Conservation (phyloP, 768 basidiomycete genomes). For the Russula ochroleuca region DNA sequence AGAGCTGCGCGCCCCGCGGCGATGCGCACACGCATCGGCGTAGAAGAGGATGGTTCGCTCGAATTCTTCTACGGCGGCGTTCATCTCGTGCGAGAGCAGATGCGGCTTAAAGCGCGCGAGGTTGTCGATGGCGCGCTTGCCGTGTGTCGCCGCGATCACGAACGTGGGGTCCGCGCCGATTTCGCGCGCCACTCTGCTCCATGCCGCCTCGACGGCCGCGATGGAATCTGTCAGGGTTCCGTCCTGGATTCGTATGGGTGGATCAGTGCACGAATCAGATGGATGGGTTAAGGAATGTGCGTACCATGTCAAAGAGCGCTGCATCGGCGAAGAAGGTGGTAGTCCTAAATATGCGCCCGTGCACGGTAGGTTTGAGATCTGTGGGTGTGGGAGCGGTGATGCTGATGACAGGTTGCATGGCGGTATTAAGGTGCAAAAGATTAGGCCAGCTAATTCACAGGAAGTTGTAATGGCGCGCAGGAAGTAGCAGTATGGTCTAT, state of each 20-base stretch:
- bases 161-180: conserved; percentile 62
- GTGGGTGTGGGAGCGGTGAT: conserved; percentile 15
- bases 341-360: conserved; percentile 13
- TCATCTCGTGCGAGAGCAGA: conserved; percentile 53
- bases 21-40: conserved; percentile 51
- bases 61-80: conserved; percentile 53
- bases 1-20: conserved; percentile 40
- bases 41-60: conserved; percentile 63
- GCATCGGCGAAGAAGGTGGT: conserved; percentile 49
- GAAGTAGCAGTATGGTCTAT: neutral
- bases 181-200: conserved; percentile 50
- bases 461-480: neutral
- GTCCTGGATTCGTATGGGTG: conserved; percentile 40
- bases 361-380: neutral
- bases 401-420: conserved; percentile 15
- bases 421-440: neutral
- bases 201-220: conserved; percentile 63
- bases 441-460: conserved; percentile 16
- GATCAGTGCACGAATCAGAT: neutral
- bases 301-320: conserved; percentile 65
- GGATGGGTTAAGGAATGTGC: neutral
- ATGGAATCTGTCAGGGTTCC: conserved; percentile 74
- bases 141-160: conserved; percentile 73
- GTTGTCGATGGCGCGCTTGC: conserved; percentile 74
- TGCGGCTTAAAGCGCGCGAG: conserved; percentile 56